Percentiles rank a stretch among this genome's conserved stretches.
Conservation (phyloP, 176 grass and related monocot genomes). For the Eremochloa ophiuroides region DNA sequence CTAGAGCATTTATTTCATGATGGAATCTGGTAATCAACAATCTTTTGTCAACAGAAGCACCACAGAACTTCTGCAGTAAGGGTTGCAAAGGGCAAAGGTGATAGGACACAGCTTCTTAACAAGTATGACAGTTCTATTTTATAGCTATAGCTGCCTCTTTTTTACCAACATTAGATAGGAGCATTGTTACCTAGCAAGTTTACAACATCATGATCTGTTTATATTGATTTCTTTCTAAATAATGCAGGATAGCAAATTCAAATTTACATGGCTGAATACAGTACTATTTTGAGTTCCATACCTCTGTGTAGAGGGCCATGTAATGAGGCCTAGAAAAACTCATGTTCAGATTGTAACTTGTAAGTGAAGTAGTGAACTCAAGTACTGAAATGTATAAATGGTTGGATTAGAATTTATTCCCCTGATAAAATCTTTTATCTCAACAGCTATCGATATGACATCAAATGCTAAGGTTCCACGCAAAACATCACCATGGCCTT, state of each 20-base stretch:
- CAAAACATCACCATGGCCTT: not conserved
- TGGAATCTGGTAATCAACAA: not conserved
- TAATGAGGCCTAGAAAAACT: not conserved
- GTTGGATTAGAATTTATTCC: not conserved
- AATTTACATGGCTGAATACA: not conserved
- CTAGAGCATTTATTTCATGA: not conserved
- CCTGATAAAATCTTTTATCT: not conserved
- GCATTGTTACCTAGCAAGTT: not conserved
- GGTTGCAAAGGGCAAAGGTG: not conserved
- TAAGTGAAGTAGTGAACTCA: not conserved
- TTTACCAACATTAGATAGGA: not conserved
- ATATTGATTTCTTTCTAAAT: not conserved
- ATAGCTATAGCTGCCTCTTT: not conserved
- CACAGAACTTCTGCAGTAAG: not conserved
- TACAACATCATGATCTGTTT: not conserved
- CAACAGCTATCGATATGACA: not conserved
- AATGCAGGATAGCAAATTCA: not conserved
- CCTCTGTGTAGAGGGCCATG: not conserved
- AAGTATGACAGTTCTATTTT: not conserved
- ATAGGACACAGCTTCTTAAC: not conserved
- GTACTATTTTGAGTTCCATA: not conserved
- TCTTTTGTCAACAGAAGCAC: not conserved
- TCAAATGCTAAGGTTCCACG: not conserved
- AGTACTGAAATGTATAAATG: not conserved
- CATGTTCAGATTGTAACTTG: not conserved